These are phyloP conservation scores for Wakefieldia striispora DNA, from an alignment of 768 basidiomycete genomes.

Conservation along the genomic window DNA sequence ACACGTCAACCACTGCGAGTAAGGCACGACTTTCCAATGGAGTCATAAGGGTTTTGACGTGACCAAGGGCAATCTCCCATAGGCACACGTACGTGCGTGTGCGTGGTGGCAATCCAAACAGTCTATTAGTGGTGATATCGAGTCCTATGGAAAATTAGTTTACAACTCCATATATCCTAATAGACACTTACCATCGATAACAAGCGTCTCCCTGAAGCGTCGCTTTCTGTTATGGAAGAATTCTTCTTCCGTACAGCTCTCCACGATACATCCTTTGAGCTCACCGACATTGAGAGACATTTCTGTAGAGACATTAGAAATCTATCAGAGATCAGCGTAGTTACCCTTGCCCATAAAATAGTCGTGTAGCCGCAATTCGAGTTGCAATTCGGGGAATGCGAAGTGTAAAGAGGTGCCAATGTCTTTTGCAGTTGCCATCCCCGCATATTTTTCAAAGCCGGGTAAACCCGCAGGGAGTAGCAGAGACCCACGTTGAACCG, in stretches of 20 bases:
- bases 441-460: constrained; percentile 47
- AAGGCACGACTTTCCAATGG: constrained; percentile 53
- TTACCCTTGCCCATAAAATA: constrained; percentile 74
- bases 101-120: constrained; percentile 87
- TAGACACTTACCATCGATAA: constrained; percentile 47
- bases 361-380: constrained; percentile 79
- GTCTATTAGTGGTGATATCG: constrained; percentile 76
- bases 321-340: background rate
- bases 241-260: constrained; percentile 45
- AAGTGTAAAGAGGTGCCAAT: constrained; percentile 57
- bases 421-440: constrained; percentile 30
- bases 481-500: constrained; percentile 50
- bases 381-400: constrained; percentile 63
- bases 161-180: background rate
- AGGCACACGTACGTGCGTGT: constrained; percentile 87
- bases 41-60: constrained; percentile 54
- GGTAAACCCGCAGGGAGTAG: constrained; percentile 67
- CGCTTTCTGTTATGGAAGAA: constrained; percentile 24
- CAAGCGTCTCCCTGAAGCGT: constrained; percentile 34
- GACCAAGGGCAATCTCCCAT: constrained; percentile 84
- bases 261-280: constrained; percentile 49
- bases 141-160: constrained; percentile 46
- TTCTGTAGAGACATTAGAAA: constrained; percentile 44
- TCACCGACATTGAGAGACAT: constrained; percentile 74
- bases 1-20: constrained; percentile 50